Evolutionary conservation across 2,329 filamentous ascomycete species (phyloP), one percentile per base, ranked within the genome.

Genomic region (Neonectria sp.): DNA sequence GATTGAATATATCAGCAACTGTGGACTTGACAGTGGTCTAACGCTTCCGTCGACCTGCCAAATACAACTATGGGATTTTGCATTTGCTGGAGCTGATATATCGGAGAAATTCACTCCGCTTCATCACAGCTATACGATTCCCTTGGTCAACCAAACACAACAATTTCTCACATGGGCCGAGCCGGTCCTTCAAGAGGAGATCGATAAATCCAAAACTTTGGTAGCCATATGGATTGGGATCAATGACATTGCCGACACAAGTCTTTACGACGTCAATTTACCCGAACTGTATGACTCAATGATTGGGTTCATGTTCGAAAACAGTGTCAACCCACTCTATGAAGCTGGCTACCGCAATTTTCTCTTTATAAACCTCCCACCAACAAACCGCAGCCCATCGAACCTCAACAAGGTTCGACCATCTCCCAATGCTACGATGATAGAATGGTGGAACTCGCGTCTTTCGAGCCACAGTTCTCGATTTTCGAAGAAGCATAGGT

Each of bases 211-310:
- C 13, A 58, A 57, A 51, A 35, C 55, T 31, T 51, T 68, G 12
- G 56, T 68, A 7, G 51, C 65, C 4, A 61, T 68, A 11, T 68
- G 65, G 65, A 61, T 68, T 25, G 65, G 65, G 3, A 61, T 68
- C 21, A 68, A 68, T 46, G 65, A 68, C 27, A 52, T 68, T 3
- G 24, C 27, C 15, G 65, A 65, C 31, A 46, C 60, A 1, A 40
- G 12, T 4, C 35, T 31, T 4, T 55, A 55, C n/a, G 21, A 37
- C 13, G 33, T 51, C 8, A 15, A 60, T 25, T n/a, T 68, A 1
- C 15, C 51, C 3, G 60, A 29, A 12, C 57, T 65, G 12, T 68
- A 65, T 25, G 61, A 60, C 17, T 49, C 57, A 8, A 68, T 65
- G 17, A 61, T 65, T 17, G 29, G 53, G 3, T 55, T 40, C 35